phyloP scores from a whole-genome alignment of 345 rosid species.

The Arabidopsis thaliana region TAIR10.1 NC_003070.9:21570501-21571000 shows the following conservation, averaged over 20 bases:
- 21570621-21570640: constrained; percentile 29
- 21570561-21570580: neutral
- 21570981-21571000: constrained; percentile 70
- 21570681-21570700: neutral
- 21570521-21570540: neutral
- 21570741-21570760: constrained; percentile 83
- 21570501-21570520: neutral
- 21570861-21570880: constrained; percentile 86
- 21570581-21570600: neutral
- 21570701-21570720: neutral
- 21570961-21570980: constrained; percentile 83
- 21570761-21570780: constrained; percentile 78
- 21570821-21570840: constrained; percentile 93
- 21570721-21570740: constrained; percentile 31
- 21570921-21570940: constrained; percentile 86
- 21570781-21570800: constrained; percentile 89
- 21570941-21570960: constrained; percentile 69
- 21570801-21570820: constrained; percentile 81
- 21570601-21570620: constrained; percentile 5
- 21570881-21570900: constrained; percentile 75
- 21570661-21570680: constrained; percentile 5
- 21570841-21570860: constrained; percentile 89
- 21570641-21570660: neutral
- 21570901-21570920: constrained; percentile 77
- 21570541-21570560: neutral